A percentile compares a stretch with the other conserved stretches of the same genome.
phyloP scores from a whole-genome alignment of 2,329 filamentous ascomycete species.

The Clonostachys byssicola region DNA sequence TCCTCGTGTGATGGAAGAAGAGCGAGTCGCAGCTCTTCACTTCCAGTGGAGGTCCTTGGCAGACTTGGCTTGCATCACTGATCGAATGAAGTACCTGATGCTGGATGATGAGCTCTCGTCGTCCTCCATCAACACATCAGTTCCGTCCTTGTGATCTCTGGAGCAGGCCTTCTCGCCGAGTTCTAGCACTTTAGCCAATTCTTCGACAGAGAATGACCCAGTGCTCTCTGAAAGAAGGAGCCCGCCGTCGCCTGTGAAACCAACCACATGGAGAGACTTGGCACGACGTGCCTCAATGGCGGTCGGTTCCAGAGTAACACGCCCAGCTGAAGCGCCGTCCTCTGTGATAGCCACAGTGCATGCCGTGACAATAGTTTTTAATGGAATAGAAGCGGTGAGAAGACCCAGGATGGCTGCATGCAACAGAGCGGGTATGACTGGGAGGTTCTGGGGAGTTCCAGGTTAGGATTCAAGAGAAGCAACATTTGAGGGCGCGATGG shows the following conservation, averaged over 20 bases:
- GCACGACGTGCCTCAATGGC: slow-evolving; percentile 57
- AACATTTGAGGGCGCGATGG: neutral
- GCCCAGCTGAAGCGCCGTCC: slow-evolving; percentile 27
- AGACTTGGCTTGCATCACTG: slow-evolving; percentile 53
- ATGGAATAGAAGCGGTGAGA: slow-evolving; percentile 76
- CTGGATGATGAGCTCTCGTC: slow-evolving; percentile 31
- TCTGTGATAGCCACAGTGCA: slow-evolving; percentile 56
- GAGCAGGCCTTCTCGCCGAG: slow-evolving; percentile 64
- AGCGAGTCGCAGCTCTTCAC: slow-evolving; percentile 17
- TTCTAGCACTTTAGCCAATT: slow-evolving; percentile 70
- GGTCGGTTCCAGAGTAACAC: slow-evolving; percentile 56
- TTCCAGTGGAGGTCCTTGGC: slow-evolving; percentile 54
- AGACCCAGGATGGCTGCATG: slow-evolving; percentile 77
- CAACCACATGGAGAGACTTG: slow-evolving; percentile 75
- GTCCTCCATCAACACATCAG: slow-evolving; percentile 41
- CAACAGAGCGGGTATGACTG: slow-evolving; percentile 75
- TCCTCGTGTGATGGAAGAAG: too few species aligned
- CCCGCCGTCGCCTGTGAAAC: slow-evolving; percentile 70
- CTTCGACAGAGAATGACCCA: slow-evolving; percentile 68
- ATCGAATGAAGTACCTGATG: slow-evolving; percentile 57
- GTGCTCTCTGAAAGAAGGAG: slow-evolving; percentile 78
- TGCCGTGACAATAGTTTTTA: slow-evolving; percentile 68
- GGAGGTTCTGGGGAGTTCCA: slow-evolving; percentile 55
- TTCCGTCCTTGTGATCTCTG: slow-evolving; percentile 23
- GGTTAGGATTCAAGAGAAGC: too few species aligned